Conservation (phyloP, 768 basidiomycete genomes). For the Russula griseocarnosa region DNA sequence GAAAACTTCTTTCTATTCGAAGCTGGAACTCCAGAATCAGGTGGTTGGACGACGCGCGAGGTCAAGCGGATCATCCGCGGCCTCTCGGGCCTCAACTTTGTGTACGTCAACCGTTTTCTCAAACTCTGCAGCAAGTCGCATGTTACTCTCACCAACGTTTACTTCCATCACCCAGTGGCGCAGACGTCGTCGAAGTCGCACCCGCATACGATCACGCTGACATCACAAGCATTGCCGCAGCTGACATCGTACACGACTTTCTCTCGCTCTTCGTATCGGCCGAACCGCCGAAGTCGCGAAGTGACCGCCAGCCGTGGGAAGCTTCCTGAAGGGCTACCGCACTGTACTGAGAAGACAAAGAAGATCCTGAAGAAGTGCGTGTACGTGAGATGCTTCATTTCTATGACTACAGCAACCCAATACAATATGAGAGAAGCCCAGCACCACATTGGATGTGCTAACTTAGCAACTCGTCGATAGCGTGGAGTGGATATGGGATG, state of each 20-base stretch:
- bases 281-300: conserved; percentile 37
- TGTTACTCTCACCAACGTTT: not conserved
- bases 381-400: not conserved
- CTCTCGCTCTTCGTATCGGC: conserved; percentile 54
- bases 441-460: not conserved
- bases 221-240: conserved; percentile 63
- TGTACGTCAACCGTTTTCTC: conserved; percentile 46
- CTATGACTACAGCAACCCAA: conserved; percentile 7
- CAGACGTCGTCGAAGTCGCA: conserved; percentile 70
- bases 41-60: conserved; percentile 82
- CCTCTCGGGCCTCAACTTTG: conserved; percentile 71
- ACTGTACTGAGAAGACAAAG: not conserved
- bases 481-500: conserved; percentile 3
- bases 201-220: conserved; percentile 74
- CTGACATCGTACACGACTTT: conserved; percentile 66
- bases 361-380: not conserved
- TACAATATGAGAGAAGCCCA: not conserved
- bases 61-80: conserved; percentile 78
- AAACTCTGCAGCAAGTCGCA: not conserved
- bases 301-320: conserved; percentile 25
- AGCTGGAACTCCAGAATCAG: conserved; percentile 83
- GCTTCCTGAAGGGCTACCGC: not conserved
- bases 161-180: conserved; percentile 43
- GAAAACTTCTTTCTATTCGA: not conserved
- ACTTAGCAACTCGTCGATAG: conserved; percentile 10